Base-by-base conservation (phyloP, 768 basidiomycete species). In the Termitomyces sp. region DNA sequence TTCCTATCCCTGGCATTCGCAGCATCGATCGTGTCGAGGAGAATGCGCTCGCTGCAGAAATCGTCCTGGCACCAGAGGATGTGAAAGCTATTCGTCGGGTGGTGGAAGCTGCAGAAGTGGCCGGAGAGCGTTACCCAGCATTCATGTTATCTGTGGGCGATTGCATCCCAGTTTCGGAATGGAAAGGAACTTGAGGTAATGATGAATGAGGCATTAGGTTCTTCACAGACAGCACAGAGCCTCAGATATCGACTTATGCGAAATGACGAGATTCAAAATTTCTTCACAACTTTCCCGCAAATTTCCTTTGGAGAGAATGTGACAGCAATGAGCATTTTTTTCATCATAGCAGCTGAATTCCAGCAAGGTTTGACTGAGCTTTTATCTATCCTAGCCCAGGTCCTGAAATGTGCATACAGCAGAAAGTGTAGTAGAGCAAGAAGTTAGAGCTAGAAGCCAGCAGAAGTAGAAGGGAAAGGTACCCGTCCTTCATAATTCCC, bases 31-130 rank as follows among this genome's bases (percentile, higher is more conserved):
- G 63, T 14, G 28, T 67, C 2, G 63, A 64, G 35, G 64, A 67
- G 35, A 67, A 67, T 38, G 63, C 66, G 5, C 55, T 21, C 14
- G 58, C 26, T 9, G 65, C 59, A 40, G 61, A 61, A 43, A 60
- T 67, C 12, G 19, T 28, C 21, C 43, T 67, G 14, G 52, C 53
- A 5, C 5, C 55, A 8, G 64, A 64, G 11, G 64, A 65, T 19
- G 62, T 65, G 12, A 55, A 54, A 40, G 62, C 58, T 8, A 69
- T 69, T n/a, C 61, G 68, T 6, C 4, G 5, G 4, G 41, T 21
- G 19, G 41, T 42, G 11, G 42, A 43, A 14, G 22, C 42, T 22
- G 42, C 42, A 2, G 42, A 21, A 5, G 41, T 42, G 12, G 41
- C 10, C 9, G 41, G 42, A 11, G 42, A 43, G 12, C 22, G 42